Percentiles rank a stretch among this genome's conserved stretches.
phyloP scores from a whole-genome alignment of 176 grass and related monocot species.

The Eragrostis nindensis region DNA sequence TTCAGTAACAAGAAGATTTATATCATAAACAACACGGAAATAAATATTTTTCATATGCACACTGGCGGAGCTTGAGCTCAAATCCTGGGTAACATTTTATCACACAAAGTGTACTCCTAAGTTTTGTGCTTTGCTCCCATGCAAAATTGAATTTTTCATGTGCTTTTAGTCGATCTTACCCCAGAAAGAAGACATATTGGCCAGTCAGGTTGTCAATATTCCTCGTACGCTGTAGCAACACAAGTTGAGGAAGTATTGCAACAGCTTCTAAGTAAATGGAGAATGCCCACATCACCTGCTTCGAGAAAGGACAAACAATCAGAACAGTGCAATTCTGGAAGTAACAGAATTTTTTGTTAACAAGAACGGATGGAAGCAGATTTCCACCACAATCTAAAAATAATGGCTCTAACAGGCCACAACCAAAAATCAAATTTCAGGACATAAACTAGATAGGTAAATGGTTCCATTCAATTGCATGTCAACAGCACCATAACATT shows the following conservation, averaged over 20 bases:
- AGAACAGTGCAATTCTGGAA: conserved; percentile 6
- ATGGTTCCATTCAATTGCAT: not conserved
- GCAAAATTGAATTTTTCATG: not conserved
- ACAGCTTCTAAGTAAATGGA: conserved; percentile 94
- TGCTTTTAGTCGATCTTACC: conserved; percentile 56
- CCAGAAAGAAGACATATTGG: conserved; percentile 96
- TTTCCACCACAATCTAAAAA: conserved; percentile 6
- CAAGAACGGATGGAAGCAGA: not conserved
- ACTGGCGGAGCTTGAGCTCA: too few relatives aligned
- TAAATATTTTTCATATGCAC: not conserved
- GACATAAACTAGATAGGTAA: not conserved
- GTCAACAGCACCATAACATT: not conserved
- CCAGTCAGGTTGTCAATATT: conserved; percentile 94
- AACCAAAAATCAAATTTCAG: conserved; percentile 19
- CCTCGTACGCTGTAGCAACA: conserved; percentile 84
- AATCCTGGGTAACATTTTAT: not conserved
- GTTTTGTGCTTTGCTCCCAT: conserved; percentile 9
- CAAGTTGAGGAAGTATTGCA: conserved; percentile 94
- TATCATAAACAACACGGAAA: not conserved
- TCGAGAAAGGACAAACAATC: conserved; percentile 28
- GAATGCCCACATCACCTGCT: conserved; percentile 95
- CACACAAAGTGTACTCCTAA: not conserved
- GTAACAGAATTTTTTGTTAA: not conserved
- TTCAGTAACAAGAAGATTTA: not conserved
- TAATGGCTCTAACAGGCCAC: conserved; percentile 1